phyloP scores from a whole-genome alignment of 2,329 filamentous ascomycete species.

The Pseudogymnoascus sp. region DNA sequence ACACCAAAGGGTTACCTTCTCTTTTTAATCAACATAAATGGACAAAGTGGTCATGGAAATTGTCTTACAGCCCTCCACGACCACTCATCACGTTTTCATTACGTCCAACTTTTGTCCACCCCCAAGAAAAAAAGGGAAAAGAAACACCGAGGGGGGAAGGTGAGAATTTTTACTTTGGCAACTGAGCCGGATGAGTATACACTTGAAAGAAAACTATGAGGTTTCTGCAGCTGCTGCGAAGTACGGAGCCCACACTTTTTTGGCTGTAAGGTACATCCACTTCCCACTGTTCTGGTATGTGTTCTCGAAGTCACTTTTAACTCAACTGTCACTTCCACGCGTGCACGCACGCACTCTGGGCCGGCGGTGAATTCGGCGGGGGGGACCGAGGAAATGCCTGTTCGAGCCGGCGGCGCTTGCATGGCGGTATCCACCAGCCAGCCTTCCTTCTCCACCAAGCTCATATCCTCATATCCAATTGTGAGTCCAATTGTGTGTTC shows the following conservation, averaged over 20 bases:
- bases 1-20: not conserved
- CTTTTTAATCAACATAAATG: constrained; percentile 7
- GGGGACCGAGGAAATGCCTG: not conserved
- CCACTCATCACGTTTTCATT: constrained; percentile 5
- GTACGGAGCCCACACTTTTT: not conserved
- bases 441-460: not conserved
- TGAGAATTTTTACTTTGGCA: not conserved
- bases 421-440: not conserved
- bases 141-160: constrained; percentile 6
- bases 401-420: not conserved
- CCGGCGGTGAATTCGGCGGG: constrained; percentile 1
- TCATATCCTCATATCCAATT: not conserved
- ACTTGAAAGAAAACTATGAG: no score
- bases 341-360: not conserved
- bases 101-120: not conserved
- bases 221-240: not conserved
- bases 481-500: not conserved
- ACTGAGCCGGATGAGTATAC: not conserved
- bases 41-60: constrained; percentile 3
- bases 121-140: not conserved
- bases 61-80: not conserved
- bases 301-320: not conserved
- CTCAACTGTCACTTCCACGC: not conserved
- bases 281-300: not conserved
- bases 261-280: not conserved